Percentiles rank a stretch among this genome's conserved stretches.
phyloP scores from a whole-genome alignment of 1,284 basidiomycete genomes.

The Rugosomyces carneus region DNA sequence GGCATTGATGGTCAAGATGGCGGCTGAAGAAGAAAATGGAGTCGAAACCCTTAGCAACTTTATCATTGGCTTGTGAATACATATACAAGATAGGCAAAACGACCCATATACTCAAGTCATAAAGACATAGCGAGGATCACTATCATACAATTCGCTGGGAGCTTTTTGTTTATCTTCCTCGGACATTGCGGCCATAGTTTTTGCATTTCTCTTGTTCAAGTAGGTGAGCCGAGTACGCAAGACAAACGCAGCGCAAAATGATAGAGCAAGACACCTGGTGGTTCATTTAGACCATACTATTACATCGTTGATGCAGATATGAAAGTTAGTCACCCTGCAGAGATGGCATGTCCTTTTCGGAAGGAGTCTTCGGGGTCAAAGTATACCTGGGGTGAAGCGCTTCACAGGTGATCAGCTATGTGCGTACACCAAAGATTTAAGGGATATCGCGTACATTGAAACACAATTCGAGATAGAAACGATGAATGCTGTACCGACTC shows the following conservation, averaged over 20 bases:
- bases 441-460: constrained; percentile 41
- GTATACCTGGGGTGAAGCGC: constrained; percentile 53
- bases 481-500: constrained; percentile 53
- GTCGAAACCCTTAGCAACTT: no score
- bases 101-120: constrained; percentile 31
- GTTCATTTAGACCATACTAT: no score
- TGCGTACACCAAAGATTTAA: not conserved
- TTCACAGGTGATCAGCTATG: constrained; percentile 15
- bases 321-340: constrained; percentile 32
- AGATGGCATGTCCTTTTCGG: constrained; percentile 48
- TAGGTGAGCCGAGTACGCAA: constrained; percentile 35
- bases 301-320: no score
- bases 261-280: constrained; percentile 35
- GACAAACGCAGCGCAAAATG: constrained; percentile 33
- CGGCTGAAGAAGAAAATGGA: no score
- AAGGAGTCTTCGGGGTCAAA: constrained; percentile 44
- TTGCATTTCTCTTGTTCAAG: constrained; percentile 33
- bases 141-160: constrained; percentile 36
- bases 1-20: no score
- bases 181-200: constrained; percentile 19
- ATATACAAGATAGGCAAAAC: no score
- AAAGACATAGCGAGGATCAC: constrained; percentile 41
- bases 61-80: no score
- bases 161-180: constrained; percentile 24
- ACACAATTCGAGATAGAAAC: constrained; percentile 52